Evolutionary conservation across 192 early-diverging fungal species (phyloP).

Genomic region (Dissophora ornata): DNA sequence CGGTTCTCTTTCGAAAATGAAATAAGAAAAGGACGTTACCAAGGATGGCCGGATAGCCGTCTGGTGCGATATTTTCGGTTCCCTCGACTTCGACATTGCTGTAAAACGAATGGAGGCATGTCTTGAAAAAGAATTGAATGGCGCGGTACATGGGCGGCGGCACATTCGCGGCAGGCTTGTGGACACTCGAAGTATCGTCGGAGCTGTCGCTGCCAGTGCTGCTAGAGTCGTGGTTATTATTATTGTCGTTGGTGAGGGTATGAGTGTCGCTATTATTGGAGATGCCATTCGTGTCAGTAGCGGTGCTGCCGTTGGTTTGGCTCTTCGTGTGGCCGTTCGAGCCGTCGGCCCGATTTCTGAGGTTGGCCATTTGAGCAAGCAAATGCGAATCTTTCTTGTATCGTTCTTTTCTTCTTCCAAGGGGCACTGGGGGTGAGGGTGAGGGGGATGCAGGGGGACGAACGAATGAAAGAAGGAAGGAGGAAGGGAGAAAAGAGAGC

Average conservation of each 20-base stretch:
- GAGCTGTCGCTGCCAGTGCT: neutral
- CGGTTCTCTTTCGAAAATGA: too few species aligned
- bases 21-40: too few species aligned
- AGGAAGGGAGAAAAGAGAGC: too few species aligned
- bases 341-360: neutral
- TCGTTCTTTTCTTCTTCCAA: too few species aligned
- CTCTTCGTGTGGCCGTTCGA: neutral
- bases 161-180: neutral
- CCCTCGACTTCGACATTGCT: constrained; percentile 54
- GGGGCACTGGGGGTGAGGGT: too few species aligned
- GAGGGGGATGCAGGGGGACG: too few species aligned
- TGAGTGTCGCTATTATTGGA: too few species aligned
- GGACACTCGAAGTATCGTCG: neutral
- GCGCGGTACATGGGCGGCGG: constrained; percentile 46
- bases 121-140: constrained; percentile 55
- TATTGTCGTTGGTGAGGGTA: too few species aligned
- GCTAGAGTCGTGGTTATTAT: neutral
- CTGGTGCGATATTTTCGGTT: constrained; percentile 55
- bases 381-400: too few species aligned
- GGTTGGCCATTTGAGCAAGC: constrained; percentile 5
- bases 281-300: too few species aligned
- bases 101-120: constrained; percentile 55
- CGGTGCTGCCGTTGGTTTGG: neutral
- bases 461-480: too few species aligned
- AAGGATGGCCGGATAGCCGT: constrained; percentile 52